Percentiles rank a stretch among this genome's conserved stretches.
phyloP scores from a whole-genome alignment of 441 rosid genomes.

The Gossypium davidsonii region DNA sequence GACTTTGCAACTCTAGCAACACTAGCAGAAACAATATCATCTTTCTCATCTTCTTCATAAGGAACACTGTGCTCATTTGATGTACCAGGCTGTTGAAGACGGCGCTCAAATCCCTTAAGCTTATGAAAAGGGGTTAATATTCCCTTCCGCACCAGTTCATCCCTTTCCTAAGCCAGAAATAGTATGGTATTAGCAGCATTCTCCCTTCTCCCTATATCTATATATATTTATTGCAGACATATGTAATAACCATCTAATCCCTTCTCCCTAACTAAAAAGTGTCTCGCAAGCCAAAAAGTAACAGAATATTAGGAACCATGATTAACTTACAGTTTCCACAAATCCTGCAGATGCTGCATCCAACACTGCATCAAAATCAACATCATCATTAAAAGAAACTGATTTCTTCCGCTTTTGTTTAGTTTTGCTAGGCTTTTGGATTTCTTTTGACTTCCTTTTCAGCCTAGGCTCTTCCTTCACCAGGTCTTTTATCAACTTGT shows the following conservation, averaged over 20 bases:
- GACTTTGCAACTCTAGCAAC: conserved; percentile 56
- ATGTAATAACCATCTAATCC: neutral
- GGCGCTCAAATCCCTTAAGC: conserved; percentile 87
- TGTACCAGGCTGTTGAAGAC: conserved; percentile 59
- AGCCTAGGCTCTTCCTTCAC: conserved; percentile 56
- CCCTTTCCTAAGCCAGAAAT: conserved; percentile 77
- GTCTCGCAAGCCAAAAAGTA: conserved; percentile 7
- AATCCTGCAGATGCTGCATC: conserved; percentile 89
- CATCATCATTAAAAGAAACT: conserved; percentile 66
- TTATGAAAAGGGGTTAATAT: conserved; percentile 89
- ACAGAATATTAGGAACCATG: conserved; percentile 1
- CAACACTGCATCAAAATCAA: conserved; percentile 71
- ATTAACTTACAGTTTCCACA: conserved; percentile 72
- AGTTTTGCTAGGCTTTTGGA: conserved; percentile 34
- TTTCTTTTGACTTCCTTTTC: conserved; percentile 50
- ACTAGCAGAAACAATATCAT: conserved; percentile 42
- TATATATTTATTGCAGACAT: neutral
- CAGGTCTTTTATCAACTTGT: conserved; percentile 39
- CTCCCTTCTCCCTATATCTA: neutral
- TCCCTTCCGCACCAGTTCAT: conserved; percentile 88
- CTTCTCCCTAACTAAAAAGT: conserved; percentile 6
- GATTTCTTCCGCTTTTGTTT: conserved; percentile 44
- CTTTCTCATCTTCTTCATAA: conserved; percentile 36
- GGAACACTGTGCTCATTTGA: conserved; percentile 30
- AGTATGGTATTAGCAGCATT: conserved; percentile 14